A percentile compares a stretch with the other conserved stretches of the same genome.
phyloP scores from a whole-genome alignment of 495 filamentous ascomycete species.

The Antarctomyces pellizariae region DNA sequence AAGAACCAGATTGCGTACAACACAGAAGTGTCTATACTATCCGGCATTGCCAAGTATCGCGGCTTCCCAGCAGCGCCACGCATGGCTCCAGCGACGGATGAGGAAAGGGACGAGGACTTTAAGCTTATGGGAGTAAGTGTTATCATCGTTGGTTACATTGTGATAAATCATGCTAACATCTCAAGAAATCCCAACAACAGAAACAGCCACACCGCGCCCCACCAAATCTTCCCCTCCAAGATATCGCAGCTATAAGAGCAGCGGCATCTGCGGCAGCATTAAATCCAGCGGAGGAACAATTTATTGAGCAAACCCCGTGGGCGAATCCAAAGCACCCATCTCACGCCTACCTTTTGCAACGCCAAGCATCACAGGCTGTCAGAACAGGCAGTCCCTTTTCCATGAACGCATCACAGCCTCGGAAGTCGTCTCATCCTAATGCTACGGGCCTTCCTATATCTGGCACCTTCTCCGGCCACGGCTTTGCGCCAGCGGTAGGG shows the following conservation, averaged over 20 bases:
- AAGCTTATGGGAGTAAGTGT: conserved; percentile 70
- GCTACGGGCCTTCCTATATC: conserved; percentile 5
- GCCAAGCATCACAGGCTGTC: conserved; percentile 9
- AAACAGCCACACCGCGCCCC: conserved; percentile 9
- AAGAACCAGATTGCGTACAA: conserved; percentile 72
- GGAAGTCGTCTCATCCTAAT: conserved; percentile 8
- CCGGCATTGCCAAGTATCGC: conserved; percentile 78
- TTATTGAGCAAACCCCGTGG: conserved; percentile 67
- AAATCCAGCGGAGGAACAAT: conserved; percentile 54
- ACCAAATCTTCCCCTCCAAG: conserved; percentile 12
- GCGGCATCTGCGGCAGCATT: conserved; percentile 15
- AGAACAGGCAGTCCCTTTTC: conserved; percentile 12
- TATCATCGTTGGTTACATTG: conserved; percentile 1
- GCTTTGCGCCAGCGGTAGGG: no score
- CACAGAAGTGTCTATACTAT: conserved; percentile 72
- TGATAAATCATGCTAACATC: conserved; percentile 9
- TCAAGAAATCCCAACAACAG: conserved; percentile 12
- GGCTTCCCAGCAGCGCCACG: conserved; percentile 90
- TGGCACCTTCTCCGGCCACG: conserved; percentile 11
- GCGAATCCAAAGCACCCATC: conserved; percentile 70
- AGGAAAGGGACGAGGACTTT: conserved; percentile 67
- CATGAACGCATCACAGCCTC: conserved; percentile 2
- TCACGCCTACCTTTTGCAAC: conserved; percentile 22
- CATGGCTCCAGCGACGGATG: conserved; percentile 40
- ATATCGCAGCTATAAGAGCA: conserved; percentile 16